Base-by-base conservation (phyloP, 352 stramenopile species). In the Pythium aquatile region DNA sequence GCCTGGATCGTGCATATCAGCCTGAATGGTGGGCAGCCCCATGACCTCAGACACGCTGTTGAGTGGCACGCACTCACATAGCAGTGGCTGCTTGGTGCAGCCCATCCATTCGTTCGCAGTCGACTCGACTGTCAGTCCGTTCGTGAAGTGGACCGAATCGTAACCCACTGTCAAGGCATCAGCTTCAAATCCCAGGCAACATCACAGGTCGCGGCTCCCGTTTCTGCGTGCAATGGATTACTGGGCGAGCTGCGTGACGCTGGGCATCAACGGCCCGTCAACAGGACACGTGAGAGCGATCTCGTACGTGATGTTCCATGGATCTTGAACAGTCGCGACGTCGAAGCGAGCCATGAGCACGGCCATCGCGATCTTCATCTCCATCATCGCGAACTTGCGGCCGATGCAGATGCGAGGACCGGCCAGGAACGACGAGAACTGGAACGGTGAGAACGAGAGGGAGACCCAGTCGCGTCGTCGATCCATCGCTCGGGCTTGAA, bases 331-430 rank as follows among this genome's bases (percentile, higher is more conserved):
- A 0, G 68, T 85, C 58, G 68, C 69, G 26, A 89, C 58, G 39
- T 79, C 70, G 35, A 80, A 87, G 42, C 80, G 76, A 56, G 74
- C 79, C 42, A 78, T 71, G 1, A 87, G 55, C 13, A 76, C 74
- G 8, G 76, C 78, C 61, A 89, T 56, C 13, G 77, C 66, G 29
- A 86, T 63, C 65, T 87, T 89, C 61, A 89, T 83, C 69, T 89
- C 75, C 64, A 83, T 74, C 57, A 80, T 72, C 29, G 79, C 79
- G 16, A 87, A 78, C 48, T 76, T 74, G 54, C 69, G 63, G 5
- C 83, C 83, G 26, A 92, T 69, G 48, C 83, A 92, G 40, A 80
- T 70, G 58, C 84, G 76, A n/a, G 72, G 74, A 0, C 80, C 81
- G 6, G 75, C 70, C 8, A 81, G 69, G 42, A 91, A 93, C 14